A percentile compares a stretch with the other conserved stretches of the same genome.
Evolutionary conservation across 257 asterid genomes (phyloP).

Genomic region (Ilex aquifolium): DNA sequence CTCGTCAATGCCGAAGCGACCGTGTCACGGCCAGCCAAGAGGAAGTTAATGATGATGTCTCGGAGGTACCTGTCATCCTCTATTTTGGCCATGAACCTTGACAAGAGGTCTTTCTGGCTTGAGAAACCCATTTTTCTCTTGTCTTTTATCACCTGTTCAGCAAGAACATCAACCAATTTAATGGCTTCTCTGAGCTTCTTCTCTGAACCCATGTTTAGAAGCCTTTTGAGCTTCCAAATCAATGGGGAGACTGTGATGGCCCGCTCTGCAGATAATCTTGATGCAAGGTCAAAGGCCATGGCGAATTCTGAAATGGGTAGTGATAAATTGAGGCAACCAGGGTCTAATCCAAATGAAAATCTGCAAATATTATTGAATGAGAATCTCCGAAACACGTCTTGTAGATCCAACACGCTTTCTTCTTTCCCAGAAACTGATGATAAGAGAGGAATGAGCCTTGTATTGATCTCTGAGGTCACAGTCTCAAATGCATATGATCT

Average conservation of each 20-base stretch:
- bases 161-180: conserved; percentile 17
- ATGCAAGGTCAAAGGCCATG: conserved; percentile 35
- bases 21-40: conserved; percentile 55
- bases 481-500: background rate
- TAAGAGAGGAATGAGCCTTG: conserved; percentile 25
- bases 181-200: conserved; percentile 21
- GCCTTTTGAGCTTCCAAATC: conserved; percentile 32
- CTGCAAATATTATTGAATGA: conserved; percentile 31
- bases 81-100: conserved; percentile 32
- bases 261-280: conserved; percentile 38
- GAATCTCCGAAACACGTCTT: conserved; percentile 33
- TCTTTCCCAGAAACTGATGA: background rate
- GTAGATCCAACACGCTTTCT: conserved; percentile 23
- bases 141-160: conserved; percentile 31
- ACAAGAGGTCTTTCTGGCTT: conserved; percentile 36
- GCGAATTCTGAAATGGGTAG: conserved; percentile 31
- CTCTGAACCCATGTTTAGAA: conserved; percentile 37
- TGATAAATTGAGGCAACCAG: conserved; percentile 20
- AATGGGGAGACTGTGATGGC: conserved; percentile 27
- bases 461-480: background rate
- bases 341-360: conserved; percentile 42
- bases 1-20: conserved; percentile 45
- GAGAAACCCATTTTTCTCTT: conserved; percentile 23
- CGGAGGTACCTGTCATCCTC: conserved; percentile 27
- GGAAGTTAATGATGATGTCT: conserved; percentile 41